Base-by-base conservation (phyloP, 495 filamentous ascomycete species). In the Aspergillus nanangensis region DNA sequence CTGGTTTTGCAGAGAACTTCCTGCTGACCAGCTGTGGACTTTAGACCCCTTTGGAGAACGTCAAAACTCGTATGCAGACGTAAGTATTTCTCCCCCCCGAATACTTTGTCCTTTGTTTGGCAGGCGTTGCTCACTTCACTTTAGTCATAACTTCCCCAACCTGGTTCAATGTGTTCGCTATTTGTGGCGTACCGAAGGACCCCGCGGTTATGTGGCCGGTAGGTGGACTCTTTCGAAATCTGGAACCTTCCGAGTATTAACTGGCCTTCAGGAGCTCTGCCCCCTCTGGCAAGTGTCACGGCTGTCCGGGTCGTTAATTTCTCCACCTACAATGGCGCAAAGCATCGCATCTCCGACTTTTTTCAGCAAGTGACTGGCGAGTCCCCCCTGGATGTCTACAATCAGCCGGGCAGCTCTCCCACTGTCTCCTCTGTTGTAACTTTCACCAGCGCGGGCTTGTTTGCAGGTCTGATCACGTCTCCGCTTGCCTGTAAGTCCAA, bases 291-390 rank as follows among this genome's bases (percentile, higher is more conserved):
- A 15, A 93, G 87, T 70, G 86, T 96, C 39, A 95, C 91, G 8
- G 76, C 88, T 38, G 90, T 95, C 44, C 82, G 91, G 27, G 93
- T 92, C 15, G 77, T 95, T 40, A 93, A 88, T n/a, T 95, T 96
- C 60, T 91, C 88, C 25, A 85, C 92, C 44, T 96, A 96, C 70
- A 88, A 90, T 63, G 77, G 76, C 29, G 84, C 87, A 31, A 96
- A 95, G 67, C 81, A 88, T 62, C 65, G 70, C 9, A 84, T 91
- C 55, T 82, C 87, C 29, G 61, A 62, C 7, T 54, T 58, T 8
- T 48, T 67, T n/a, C 50, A 69, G 32, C 46, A 56, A 25, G 67
- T 81, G 43, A 82, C 83, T 36, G 87, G 86, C 19, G 70, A 75
- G 37, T 84, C 86, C 33, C 88, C 89, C 15, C 71, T 90, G 52